phyloP scores from a whole-genome alignment of 2,329 filamentous ascomycete species.

The Talaromyces sp. region DNA sequence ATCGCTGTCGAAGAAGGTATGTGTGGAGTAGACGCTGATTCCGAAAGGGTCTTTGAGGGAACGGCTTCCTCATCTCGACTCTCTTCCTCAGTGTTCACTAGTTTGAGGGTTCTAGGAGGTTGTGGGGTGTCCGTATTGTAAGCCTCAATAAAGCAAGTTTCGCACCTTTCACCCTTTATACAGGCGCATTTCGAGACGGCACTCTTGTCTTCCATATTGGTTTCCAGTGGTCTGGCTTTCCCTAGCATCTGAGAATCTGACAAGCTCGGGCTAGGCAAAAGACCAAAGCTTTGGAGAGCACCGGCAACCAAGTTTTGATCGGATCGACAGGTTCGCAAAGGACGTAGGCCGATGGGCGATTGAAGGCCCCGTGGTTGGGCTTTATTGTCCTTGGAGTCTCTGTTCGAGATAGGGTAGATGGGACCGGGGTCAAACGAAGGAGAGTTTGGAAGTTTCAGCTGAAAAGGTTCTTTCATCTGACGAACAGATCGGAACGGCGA shows the following conservation, averaged over 20 bases:
- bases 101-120: neutral
- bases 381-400: conserved; percentile 11
- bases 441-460: conserved; percentile 29
- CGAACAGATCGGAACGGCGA: conserved; percentile 36
- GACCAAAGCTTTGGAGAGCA: conserved; percentile 28
- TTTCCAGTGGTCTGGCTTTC: neutral
- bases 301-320: conserved; percentile 29
- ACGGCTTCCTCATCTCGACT: neutral
- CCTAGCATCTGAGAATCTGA: conserved; percentile 25
- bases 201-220: neutral
- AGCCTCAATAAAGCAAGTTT: neutral
- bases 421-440: conserved; percentile 25
- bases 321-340: conserved; percentile 31
- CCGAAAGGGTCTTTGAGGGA: neutral
- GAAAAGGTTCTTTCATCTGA: conserved; percentile 36
- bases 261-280: conserved; percentile 33
- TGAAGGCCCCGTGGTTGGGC: conserved; percentile 16
- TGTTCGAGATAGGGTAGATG: conserved; percentile 4
- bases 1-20: conserved; percentile 8
- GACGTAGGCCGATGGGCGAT: conserved; percentile 18
- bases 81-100: neutral
- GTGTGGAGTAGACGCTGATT: conserved; percentile 10
- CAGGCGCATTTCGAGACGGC: conserved; percentile 1
- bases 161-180: neutral
- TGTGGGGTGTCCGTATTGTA: neutral